Evolutionary conservation across 1,284 basidiomycete species (phyloP), one percentile per base, ranked within the genome.

Genomic region (Sphagnurus paluster): DNA sequence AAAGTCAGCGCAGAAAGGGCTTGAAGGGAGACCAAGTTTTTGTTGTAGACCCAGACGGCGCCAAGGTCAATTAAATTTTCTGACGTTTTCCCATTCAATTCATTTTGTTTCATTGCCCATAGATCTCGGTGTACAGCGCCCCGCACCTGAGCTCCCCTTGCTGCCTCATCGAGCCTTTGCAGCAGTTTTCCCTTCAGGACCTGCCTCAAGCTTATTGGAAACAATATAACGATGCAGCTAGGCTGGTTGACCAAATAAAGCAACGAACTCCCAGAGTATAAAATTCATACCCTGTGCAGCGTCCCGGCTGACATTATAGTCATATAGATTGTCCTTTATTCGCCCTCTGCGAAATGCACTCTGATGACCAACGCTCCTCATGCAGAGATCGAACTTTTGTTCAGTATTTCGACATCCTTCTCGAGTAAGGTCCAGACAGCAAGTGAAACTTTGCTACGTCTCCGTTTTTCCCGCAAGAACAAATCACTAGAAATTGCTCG

Each of bases 311-410:
- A 41, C 29, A 39, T 29, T 19, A 39, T 30, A 25, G 4, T 33
- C 30, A n/a, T 26, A 13, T 42, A 80, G 77, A 56, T 81, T n/a
- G 64, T 75, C 4, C 54, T 76, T 44, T 67, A 77, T 53, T 61
- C 66, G 30, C 53, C 59, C 2, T 58, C 62, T 0, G 65, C 68
- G 4, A 76, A 73, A 52, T 80, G 70, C 53, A 75, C 69, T 4
- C 62, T 81, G 16, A 80, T 82, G 79, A 68, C 73, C 3, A 81
- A 82, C 48, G 61, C 64, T n/a, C 74, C 79, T 23, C 62, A 55
- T 19, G 76, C 69, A 13, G 79, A 81, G 48, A 62, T 81, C 25
- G 77, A 81, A 52, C 47, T 77, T 11, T 49, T 71, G 17, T 58
- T 71, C 40, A 58, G 59, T 19, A 54, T 50, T 25, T 30, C 53